Conservation (phyloP, 2,329 filamentous ascomycete genomes). For the Fusarium irregulare region DNA sequence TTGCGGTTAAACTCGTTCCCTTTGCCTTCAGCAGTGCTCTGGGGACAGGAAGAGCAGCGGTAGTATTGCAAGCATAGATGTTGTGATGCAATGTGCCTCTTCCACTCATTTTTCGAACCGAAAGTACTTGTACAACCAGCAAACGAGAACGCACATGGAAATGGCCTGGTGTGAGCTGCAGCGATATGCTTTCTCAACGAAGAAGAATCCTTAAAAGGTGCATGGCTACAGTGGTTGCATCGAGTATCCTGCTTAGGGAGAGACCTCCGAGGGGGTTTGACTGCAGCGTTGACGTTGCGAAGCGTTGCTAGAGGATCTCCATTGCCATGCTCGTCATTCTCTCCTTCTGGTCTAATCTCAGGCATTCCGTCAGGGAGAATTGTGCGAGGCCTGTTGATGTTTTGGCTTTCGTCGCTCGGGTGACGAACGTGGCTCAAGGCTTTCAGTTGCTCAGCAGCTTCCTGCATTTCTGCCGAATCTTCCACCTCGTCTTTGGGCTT, state of each 20-base stretch:
- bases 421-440: slow-evolving; percentile 72
- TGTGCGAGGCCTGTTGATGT: slow-evolving; percentile 51
- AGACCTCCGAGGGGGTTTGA: slow-evolving; percentile 59
- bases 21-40: slow-evolving; percentile 64
- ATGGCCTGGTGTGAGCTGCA: slow-evolving; percentile 76
- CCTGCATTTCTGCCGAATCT: slow-evolving; percentile 76
- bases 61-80: slow-evolving; percentile 80
- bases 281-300: slow-evolving; percentile 43
- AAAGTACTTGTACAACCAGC: slow-evolving; percentile 88
- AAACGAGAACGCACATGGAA: slow-evolving; percentile 85
- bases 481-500: slow-evolving; percentile 58
- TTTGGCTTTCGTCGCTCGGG: slow-evolving; percentile 58
- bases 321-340: slow-evolving; percentile 51
- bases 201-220: slow-evolving; percentile 74
- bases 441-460: slow-evolving; percentile 74
- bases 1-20: slow-evolving; percentile 89
- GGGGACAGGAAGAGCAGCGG: slow-evolving; percentile 70
- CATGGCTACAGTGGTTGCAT: slow-evolving; percentile 70
- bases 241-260: slow-evolving; percentile 70
- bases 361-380: slow-evolving; percentile 55
- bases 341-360: slow-evolving; percentile 50
- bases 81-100: slow-evolving; percentile 90
- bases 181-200: slow-evolving; percentile 75
- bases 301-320: slow-evolving; percentile 39
- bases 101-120: slow-evolving; percentile 97